Evolutionary conservation across 1,139 yeast species (phyloP), one percentile per base, ranked within the genome.

Genomic region (Blastobotrys illinoisensis): DNA sequence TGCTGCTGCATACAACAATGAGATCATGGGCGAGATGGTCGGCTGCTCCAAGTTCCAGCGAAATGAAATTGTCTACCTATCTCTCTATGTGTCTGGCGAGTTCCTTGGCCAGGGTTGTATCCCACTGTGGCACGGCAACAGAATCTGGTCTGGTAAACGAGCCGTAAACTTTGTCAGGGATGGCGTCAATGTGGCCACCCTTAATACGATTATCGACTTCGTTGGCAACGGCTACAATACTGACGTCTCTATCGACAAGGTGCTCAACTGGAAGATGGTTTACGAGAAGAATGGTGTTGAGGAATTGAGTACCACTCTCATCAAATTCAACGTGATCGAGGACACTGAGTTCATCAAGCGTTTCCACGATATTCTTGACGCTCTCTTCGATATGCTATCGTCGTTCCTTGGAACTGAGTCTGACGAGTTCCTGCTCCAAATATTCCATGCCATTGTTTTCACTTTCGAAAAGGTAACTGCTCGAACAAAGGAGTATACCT

Each of bases 1-100:
- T 63, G 79, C 87, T n/a, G 84, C 95, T 1, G 89, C 86, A 13
- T 78, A 78, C 63, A 83, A 90, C 1, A 86, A 81, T 50, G 97
- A 89, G 68, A 77, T 81, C 9, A 75, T 86, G 59, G 95, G 95
- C 44, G 93, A 86, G 67, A 77, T 80, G 55, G 75, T 86, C 50
- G 79, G 82, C 64, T 74, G 85, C 23, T 78, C 79, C 56, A 85
- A 86, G 51, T 73, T 85, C 32, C 77, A 79, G 65, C 64, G 67
- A 44, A 81, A 80, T 56, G 95, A 87, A 64, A 74, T 74, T 53
- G 71, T 88, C 54, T 69, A 76, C 40, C 74, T 88, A 55, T 76
- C 79, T n/a, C 76, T 86, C 43, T 88, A 77, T 62, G 75, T 81
- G 45, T 86, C 87, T 63, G 91, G 89, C 20, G 75, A 75, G 24